Conservation (phyloP, 495 filamentous ascomycete genomes). For the Daldinia vernicosa region DNA sequence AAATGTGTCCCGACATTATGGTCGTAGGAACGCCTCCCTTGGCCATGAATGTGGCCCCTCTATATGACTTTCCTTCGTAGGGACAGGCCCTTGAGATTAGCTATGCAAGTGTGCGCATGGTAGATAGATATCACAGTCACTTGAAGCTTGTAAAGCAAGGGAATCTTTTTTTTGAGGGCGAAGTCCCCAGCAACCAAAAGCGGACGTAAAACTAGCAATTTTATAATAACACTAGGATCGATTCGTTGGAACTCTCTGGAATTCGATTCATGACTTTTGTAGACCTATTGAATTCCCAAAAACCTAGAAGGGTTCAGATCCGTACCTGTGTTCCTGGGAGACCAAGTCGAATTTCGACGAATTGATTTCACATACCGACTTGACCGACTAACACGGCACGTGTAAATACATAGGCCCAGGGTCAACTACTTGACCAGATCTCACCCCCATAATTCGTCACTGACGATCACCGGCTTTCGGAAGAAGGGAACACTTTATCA, state of each 20-base stretch:
- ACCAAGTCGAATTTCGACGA: background rate
- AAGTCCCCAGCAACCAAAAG: background rate
- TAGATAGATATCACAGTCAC: background rate
- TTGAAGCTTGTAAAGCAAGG: background rate
- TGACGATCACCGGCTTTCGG: background rate
- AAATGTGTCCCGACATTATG: background rate
- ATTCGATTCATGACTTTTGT: background rate
- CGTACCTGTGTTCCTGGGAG: background rate
- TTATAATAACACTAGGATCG: background rate
- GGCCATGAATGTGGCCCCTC: background rate
- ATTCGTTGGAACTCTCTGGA: background rate
- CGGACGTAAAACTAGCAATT: background rate
- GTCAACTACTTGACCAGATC: background rate
- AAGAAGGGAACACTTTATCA: background rate
- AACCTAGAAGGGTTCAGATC: background rate
- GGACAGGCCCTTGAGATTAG: background rate
- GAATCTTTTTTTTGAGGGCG: background rate
- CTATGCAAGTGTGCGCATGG: background rate
- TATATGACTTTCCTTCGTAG: too few species aligned
- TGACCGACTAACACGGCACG: background rate
- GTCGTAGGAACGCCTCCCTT: background rate
- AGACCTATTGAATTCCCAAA: background rate
- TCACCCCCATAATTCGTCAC: background rate
- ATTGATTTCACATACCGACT: background rate
- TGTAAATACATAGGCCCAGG: background rate